Percentiles rank a stretch among this genome's conserved stretches.
Conservation (phyloP, 1,284 basidiomycete genomes). For the Vanrija sp. region DNA sequence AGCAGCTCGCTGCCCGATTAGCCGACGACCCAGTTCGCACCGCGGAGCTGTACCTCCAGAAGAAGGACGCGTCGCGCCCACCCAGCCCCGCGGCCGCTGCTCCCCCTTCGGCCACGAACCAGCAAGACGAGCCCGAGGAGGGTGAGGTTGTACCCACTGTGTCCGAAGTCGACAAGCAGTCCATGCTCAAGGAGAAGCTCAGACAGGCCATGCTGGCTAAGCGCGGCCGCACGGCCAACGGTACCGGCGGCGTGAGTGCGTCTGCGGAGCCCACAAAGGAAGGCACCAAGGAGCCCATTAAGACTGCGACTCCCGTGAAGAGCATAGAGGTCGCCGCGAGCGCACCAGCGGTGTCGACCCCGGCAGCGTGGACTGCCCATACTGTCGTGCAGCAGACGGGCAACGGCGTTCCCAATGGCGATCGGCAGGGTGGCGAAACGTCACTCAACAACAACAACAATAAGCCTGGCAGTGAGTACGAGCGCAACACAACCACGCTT, state of each 20-base stretch:
- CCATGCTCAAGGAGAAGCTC: conserved; percentile 7
- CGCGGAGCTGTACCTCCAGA: conserved; percentile 13
- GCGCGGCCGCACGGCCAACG: background rate
- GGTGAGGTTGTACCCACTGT: too few species aligned
- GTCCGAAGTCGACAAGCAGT: background rate
- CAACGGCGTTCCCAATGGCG: too few species aligned
- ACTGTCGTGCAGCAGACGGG: too few species aligned
- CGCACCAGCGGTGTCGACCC: background rate
- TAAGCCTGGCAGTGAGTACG: too few species aligned
- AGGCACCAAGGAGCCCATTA: background rate
- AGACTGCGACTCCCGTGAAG: background rate
- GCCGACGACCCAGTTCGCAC: background rate
- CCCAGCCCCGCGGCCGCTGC: background rate
- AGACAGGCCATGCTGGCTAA: conserved; percentile 3
- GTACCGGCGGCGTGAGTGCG: too few species aligned
- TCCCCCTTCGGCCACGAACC: background rate
- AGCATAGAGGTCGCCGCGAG: too few species aligned
- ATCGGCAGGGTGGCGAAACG: too few species aligned
- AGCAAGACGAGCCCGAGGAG: background rate
- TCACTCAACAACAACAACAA: too few species aligned
- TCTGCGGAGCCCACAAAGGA: background rate
- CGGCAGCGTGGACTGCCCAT: background rate
- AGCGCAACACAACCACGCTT: too few species aligned
- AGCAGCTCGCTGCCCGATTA: background rate
- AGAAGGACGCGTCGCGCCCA: background rate